Conservation (phyloP, 768 basidiomycete genomes). For the Cantharellus anzutake region DNA sequence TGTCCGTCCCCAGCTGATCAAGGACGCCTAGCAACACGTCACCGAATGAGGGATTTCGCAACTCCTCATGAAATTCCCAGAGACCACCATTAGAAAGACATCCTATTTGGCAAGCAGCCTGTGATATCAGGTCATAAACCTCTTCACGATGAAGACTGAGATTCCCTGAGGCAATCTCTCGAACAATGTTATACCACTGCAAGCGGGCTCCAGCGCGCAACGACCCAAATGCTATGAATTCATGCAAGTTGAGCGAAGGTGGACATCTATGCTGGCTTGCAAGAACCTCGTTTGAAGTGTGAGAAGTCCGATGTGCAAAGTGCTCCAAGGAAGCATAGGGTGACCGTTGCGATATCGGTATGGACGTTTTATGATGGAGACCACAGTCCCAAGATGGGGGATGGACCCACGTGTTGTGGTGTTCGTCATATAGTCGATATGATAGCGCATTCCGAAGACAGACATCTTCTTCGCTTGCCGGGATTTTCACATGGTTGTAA, state of each 20-base stretch:
- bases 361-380: constrained; percentile 14
- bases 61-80: background rate
- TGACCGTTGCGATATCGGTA: constrained; percentile 5
- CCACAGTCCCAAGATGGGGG: constrained; percentile 8
- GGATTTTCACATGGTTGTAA: background rate
- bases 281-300: constrained; percentile 26
- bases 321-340: constrained; percentile 21
- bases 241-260: constrained; percentile 25
- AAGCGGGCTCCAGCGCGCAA: constrained; percentile 26
- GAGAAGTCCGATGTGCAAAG: constrained; percentile 15
- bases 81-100: constrained; percentile 3
- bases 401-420: constrained; percentile 6
- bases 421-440: constrained; percentile 17
- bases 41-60: constrained; percentile 14
- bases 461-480: background rate
- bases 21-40: constrained; percentile 14
- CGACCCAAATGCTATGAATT: constrained; percentile 26
- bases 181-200: constrained; percentile 33
- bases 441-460: constrained; percentile 16
- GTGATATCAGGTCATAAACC: constrained; percentile 25
- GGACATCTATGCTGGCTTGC: constrained; percentile 25
- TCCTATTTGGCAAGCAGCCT: constrained; percentile 28
- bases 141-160: constrained; percentile 23
- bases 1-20: constrained; percentile 10
- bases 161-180: constrained; percentile 23